phyloP scores from a whole-genome alignment of 306 rosid genomes.

The Spatholobus suberectus region DNA sequence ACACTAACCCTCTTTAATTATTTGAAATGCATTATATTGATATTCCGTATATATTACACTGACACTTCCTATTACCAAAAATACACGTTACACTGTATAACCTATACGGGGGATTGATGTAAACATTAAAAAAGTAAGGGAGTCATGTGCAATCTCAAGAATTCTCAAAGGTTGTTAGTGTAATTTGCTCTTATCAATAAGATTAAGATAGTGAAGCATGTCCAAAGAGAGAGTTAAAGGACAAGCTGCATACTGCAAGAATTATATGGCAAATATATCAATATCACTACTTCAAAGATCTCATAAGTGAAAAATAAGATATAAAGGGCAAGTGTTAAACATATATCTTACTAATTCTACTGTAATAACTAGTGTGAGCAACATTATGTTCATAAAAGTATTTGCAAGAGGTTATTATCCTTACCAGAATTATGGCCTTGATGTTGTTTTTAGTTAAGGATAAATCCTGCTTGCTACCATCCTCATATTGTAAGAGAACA shows the following conservation, averaged over 20 bases:
- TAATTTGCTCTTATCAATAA: too few relatives aligned
- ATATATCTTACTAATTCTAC: not conserved
- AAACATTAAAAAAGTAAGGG: too few relatives aligned
- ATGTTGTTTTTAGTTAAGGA: slow-evolving; percentile 36
- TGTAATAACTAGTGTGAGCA: not conserved
- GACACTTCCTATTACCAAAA: too few relatives aligned
- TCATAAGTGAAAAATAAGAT: not conserved
- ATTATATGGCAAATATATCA: not conserved
- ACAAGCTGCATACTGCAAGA: not conserved
- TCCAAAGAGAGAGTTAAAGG: not conserved
- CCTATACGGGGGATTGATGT: too few relatives aligned
- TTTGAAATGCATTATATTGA: too few relatives aligned
- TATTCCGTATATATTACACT: too few relatives aligned
- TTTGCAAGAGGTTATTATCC: not conserved
- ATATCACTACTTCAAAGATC: not conserved
- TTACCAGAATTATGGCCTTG: slow-evolving; percentile 40
- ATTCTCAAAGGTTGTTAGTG: too few relatives aligned
- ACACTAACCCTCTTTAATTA: too few relatives aligned
- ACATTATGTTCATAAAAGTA: not conserved
- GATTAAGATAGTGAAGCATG: not conserved
- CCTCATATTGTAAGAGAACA: not conserved
- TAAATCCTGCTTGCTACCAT: not conserved
- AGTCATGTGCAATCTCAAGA: too few relatives aligned
- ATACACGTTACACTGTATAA: too few relatives aligned
- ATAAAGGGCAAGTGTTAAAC: not conserved